Conservation (phyloP, 257 asterid species). For the Mentha longifolia region DNA sequence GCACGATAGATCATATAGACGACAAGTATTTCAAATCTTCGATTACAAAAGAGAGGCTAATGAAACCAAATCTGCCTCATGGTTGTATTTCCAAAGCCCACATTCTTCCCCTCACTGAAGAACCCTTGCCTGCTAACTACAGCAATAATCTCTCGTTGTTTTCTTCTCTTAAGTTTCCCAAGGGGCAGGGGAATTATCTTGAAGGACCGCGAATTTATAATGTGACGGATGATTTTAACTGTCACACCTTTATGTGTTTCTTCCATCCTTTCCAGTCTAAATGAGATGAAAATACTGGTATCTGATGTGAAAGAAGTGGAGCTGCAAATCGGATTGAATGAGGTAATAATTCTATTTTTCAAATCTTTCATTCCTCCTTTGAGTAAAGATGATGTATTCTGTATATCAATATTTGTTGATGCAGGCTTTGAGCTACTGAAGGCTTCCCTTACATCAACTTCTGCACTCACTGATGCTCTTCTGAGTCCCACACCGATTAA, state of each 20-base stretch:
- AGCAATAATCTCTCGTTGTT: too few relatives aligned
- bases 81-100: too few relatives aligned
- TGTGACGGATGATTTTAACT: too few relatives aligned
- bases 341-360: neutral
- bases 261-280: neutral
- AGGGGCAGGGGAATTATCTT: neutral
- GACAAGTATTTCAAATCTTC: neutral
- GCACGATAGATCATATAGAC: neutral
- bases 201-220: too few relatives aligned
- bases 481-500: neutral
- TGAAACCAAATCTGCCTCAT: too few relatives aligned
- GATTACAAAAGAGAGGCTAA: neutral
- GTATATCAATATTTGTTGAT: too few relatives aligned
- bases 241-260: neutral
- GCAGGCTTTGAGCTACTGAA: neutral
- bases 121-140: too few relatives aligned
- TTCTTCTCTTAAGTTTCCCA: neutral
- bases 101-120: too few relatives aligned
- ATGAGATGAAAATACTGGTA: neutral
- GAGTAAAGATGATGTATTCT: too few relatives aligned
- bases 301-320: conserved; percentile 29
- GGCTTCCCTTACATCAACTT: neutral
- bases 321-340: conserved; percentile 12
- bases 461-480: neutral
- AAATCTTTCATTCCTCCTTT: too few relatives aligned